phyloP scores from a whole-genome alignment of 129 eudicot genomes.

The Centaurea solstitialis region DNA sequence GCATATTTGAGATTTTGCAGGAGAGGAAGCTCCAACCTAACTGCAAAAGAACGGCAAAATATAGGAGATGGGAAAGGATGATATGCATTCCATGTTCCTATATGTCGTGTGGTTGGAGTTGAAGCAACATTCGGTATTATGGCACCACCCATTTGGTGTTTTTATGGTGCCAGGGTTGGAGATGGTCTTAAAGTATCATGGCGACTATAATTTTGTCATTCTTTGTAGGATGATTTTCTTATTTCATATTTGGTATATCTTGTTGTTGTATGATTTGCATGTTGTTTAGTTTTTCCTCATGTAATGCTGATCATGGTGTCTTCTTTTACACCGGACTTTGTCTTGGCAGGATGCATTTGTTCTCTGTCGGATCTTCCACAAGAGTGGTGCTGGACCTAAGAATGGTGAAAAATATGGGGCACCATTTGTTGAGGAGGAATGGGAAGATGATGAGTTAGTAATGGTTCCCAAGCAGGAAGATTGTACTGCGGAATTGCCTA shows the following conservation, averaged over 20 bases:
- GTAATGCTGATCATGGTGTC: background rate
- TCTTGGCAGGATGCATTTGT: constrained; percentile 70
- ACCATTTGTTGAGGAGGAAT: constrained; percentile 72
- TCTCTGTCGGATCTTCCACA: constrained; percentile 76
- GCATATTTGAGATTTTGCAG: too few species aligned
- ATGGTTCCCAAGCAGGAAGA: constrained; percentile 44
- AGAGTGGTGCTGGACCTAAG: constrained; percentile 95
- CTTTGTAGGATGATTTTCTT: background rate
- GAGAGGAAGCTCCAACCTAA: too few species aligned
- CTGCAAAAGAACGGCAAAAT: too few species aligned
- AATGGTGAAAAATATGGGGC: constrained; percentile 96
- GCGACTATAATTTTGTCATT: background rate
- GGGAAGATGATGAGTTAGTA: constrained; percentile 67
- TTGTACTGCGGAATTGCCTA: constrained; percentile 44
- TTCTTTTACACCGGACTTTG: background rate
- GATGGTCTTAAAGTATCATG: background rate
- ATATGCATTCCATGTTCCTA: too few species aligned
- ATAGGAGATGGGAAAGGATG: too few species aligned
- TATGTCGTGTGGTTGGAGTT: too few species aligned
- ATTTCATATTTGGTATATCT: background rate
- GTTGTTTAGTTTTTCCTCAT: background rate
- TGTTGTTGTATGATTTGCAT: background rate
- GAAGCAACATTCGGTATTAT: too few species aligned
- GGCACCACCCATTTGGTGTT: too few species aligned
- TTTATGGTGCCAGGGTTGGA: too few species aligned